Evolutionary conservation across 441 rosid species (phyloP).

Genomic region (Populus hybrid): DNA sequence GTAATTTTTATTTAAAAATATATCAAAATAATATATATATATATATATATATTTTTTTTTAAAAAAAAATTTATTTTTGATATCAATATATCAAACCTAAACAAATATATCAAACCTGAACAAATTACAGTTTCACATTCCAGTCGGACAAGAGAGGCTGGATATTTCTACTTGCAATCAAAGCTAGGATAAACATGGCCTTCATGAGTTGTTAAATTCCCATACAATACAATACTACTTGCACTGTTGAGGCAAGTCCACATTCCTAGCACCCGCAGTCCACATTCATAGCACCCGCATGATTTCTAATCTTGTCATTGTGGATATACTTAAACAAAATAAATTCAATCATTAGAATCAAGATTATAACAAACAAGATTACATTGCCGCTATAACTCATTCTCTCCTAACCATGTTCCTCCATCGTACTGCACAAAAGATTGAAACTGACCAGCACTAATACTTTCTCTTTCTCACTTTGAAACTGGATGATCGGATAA

Average conservation of each 20-base stretch:
- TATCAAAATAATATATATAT: no score
- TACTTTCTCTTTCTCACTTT: constrained; percentile 69
- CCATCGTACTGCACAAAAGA: constrained; percentile 3
- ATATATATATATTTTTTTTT: no score
- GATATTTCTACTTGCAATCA: not conserved
- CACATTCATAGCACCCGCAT: not conserved
- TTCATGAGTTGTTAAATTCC: not conserved
- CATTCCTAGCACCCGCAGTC: not conserved
- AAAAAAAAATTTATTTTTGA: no score
- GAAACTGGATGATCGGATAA: constrained; percentile 69
- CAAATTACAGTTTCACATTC: no score
- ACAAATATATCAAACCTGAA: no score
- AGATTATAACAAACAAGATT: constrained; percentile 8
- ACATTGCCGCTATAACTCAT: constrained; percentile 2
- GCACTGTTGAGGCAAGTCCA: not conserved
- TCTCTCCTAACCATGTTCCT: constrained; percentile 17
- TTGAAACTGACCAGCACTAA: constrained; percentile 20
- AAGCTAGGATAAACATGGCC: not conserved
- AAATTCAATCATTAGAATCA: not conserved
- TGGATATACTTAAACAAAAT: constrained; percentile 4
- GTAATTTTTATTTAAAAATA: no score
- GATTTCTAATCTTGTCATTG: not conserved
- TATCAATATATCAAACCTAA: no score
- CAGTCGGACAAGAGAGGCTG: not conserved
- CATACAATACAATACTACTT: not conserved